These are phyloP conservation scores for Umbellularia californica DNA, from an alignment of 164 flowering plant genomes.

Conservation along the genomic window DNA sequence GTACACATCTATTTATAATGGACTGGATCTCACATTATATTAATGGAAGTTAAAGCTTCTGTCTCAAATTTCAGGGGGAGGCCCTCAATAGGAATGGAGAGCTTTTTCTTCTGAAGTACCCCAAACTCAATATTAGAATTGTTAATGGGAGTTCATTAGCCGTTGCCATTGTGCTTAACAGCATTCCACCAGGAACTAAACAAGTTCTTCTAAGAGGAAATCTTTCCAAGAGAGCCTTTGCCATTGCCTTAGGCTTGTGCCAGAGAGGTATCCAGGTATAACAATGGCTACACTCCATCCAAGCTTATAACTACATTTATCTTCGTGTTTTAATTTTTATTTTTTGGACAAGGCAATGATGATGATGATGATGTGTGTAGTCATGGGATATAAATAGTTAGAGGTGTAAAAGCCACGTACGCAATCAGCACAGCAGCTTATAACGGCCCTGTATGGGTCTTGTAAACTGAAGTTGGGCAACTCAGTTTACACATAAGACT, in stretches of 20 bases:
- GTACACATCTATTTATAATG: too few relatives aligned
- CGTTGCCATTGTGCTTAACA: constrained; percentile 45
- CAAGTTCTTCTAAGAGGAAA: constrained; percentile 49
- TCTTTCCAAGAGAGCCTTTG: constrained; percentile 37
- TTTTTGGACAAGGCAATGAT: too few relatives aligned
- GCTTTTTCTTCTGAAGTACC: constrained; percentile 41
- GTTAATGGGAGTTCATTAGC: constrained; percentile 63
- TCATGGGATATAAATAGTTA: too few relatives aligned
- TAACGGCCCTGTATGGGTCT: too few relatives aligned
- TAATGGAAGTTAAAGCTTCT: background rate
- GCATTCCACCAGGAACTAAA: constrained; percentile 50
- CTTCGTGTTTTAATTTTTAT: too few relatives aligned
- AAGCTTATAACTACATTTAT: too few relatives aligned
- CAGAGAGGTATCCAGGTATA: constrained; percentile 48
- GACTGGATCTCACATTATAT: too few relatives aligned
- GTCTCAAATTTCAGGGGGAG: constrained; percentile 36
- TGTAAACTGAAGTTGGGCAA: too few relatives aligned
- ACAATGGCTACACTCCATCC: background rate
- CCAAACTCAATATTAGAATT: constrained; percentile 45
- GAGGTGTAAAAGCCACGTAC: too few relatives aligned
- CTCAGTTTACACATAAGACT: too few relatives aligned
- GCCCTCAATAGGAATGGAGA: constrained; percentile 58
- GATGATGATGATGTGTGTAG: too few relatives aligned
- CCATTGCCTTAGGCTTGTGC: constrained; percentile 39
- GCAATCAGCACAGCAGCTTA: too few relatives aligned